A percentile compares a stretch with the other conserved stretches of the same genome.
These are phyloP conservation scores for Pyrenochaeta sp. DNA, from an alignment of 2,329 filamentous ascomycete genomes.

Conservation along the genomic window DNA sequence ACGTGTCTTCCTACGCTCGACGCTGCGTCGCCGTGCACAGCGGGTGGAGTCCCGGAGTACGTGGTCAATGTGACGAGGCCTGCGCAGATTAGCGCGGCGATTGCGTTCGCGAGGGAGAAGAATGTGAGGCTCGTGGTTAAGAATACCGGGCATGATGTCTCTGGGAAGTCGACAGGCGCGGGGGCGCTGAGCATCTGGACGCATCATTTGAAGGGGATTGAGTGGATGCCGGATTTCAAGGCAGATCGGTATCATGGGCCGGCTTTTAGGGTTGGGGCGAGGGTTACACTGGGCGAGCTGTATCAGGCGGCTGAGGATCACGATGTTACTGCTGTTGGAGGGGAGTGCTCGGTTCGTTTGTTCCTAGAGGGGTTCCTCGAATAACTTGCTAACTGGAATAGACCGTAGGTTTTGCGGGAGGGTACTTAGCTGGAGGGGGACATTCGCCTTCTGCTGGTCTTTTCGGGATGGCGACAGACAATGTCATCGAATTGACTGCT, in stretches of 20 bases:
- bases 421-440: conserved; percentile 26
- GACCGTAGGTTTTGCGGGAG: conserved; percentile 34
- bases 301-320: conserved; percentile 21
- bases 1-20: not conserved
- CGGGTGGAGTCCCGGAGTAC: not conserved
- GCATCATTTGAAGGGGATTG: conserved; percentile 31
- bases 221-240: conserved; percentile 18
- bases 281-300: conserved; percentile 32
- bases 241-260: conserved; percentile 22
- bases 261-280: conserved; percentile 34
- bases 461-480: conserved; percentile 34
- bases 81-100: not conserved
- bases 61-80: not conserved
- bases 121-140: not conserved
- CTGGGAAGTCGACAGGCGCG: conserved; percentile 12
- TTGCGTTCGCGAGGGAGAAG: not conserved
- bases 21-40: not conserved
- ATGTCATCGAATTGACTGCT: conserved; percentile 32
- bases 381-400: conserved; percentile 7
- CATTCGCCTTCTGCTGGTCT: conserved; percentile 23
- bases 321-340: conserved; percentile 27
- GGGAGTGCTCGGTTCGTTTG: too few species aligned
- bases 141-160: not conserved
- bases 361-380: conserved; percentile 3
- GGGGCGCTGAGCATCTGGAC: conserved; percentile 39